Base-by-base conservation (phyloP, 2,329 filamentous ascomycete genomes). In the Arthrobotrys sphaeroides region DNA sequence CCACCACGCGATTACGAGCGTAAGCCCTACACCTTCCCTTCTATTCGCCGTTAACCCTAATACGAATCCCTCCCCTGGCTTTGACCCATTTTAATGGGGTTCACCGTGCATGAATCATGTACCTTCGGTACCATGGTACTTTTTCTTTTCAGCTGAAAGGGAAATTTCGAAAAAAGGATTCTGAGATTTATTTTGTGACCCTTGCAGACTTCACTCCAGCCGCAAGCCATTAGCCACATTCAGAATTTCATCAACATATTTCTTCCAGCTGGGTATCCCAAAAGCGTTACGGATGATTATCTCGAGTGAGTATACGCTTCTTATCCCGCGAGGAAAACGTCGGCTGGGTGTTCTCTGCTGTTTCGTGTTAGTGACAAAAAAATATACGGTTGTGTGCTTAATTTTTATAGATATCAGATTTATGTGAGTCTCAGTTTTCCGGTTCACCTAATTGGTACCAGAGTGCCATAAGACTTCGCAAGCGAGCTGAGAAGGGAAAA, bases 211-310 rank as follows among this genome's bases (percentile, higher is more conserved):
- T 31, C 36, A 18, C 36, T 67, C 64, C 72, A 73, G 72, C 72
- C 62, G 70, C 70, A 68, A 16, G 55, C 72, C 33, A 60, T 65
- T 60, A 68, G 64, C 64, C 47, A 69, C 47, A 65, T 69, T 47
- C 75, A 78, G 59, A 61, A 31, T 12, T 77, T 88, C 1, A 81
- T 93, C 43, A 89, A 92, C 78, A 87, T 94, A 26, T 96, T 97
- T 81, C 86, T 97, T 0, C 94, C 94, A 0, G 89, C 91, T 0
- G 93, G 93, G n/a, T 97, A 90, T 82, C 94, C 93, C 0, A 88
- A 93, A 78, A 95, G 90, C 55, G 94, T 97, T 28, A 94, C 91
- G 0, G 84, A 88, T 12, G 93, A 97, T 82, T 97, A 97, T 82
- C 85, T 93, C 3, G 86, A 90, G 84, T 96, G 88, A 82, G 90